Conservation (phyloP, 306 rosid species). For the Cucumis cinereus region DNA sequence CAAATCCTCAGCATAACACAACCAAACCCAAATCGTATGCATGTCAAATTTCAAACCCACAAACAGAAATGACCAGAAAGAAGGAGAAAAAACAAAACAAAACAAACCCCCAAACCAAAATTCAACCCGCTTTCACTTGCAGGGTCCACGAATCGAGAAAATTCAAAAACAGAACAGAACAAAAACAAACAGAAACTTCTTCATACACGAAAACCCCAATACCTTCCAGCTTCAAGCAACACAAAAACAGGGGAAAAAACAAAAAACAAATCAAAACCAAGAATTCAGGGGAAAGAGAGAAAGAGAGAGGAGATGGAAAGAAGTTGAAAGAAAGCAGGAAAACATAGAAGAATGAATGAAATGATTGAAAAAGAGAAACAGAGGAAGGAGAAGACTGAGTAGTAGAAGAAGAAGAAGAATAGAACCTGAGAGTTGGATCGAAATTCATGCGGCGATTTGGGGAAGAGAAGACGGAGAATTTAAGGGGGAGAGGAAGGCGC, state of each 20-base stretch:
- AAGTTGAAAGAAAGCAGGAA: neutral
- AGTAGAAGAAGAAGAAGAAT: neutral
- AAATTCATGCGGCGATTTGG: neutral
- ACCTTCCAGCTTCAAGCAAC: neutral
- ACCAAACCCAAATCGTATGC: neutral
- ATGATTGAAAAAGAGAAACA: neutral
- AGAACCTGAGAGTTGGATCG: neutral
- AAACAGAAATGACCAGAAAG: neutral
- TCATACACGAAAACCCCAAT: neutral
- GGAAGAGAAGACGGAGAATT: neutral
- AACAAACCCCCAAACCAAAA: neutral
- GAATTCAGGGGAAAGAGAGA: neutral
- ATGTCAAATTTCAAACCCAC: neutral
- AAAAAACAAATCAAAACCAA: neutral
- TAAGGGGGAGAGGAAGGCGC: slow-evolving; percentile 5
- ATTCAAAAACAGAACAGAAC: neutral
- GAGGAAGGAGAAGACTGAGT: neutral
- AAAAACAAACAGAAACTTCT: neutral
- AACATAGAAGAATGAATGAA: neutral
- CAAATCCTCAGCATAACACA: neutral
- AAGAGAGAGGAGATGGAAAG: neutral
- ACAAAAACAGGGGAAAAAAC: neutral
- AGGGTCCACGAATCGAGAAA: neutral
- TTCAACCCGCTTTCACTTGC: neutral
- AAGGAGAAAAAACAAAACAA: neutral